Percentiles rank a stretch among this genome's conserved stretches.
phyloP scores from a whole-genome alignment of 768 basidiomycete species.

The Dioszegia hungarica region DNA sequence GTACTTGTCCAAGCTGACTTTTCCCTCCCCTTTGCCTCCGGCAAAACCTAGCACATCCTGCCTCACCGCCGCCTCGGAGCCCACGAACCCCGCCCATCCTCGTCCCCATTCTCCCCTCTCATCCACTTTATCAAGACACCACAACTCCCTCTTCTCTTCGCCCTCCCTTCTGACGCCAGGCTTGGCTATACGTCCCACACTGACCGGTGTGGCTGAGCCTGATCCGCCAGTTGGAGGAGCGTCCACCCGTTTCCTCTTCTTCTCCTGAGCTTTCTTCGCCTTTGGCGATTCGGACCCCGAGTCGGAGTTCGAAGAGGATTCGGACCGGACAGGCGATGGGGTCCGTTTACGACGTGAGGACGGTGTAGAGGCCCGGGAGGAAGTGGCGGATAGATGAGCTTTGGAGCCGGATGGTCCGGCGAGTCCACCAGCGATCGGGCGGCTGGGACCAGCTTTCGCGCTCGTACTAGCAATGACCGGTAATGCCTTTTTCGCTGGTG shows the following conservation, averaged over 20 bases:
- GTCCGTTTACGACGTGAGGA: neutral
- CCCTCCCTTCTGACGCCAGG: neutral
- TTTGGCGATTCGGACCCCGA: neutral
- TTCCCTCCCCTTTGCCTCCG: conserved; percentile 12
- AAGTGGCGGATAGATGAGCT: neutral
- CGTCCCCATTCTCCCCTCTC: conserved; percentile 29
- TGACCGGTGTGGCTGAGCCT: too few species aligned
- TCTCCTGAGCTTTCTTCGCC: neutral
- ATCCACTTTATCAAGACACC: conserved; percentile 25
- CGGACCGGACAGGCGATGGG: neutral
- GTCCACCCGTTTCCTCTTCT: neutral
- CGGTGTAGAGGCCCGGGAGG: neutral
- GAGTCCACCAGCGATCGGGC: too few species aligned
- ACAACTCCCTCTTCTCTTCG: conserved; percentile 10
- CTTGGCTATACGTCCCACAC: too few species aligned
- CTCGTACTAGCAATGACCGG: too few species aligned
- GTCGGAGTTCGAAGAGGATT: neutral
- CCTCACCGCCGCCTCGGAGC: conserved; percentile 22
- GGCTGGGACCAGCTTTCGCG: too few species aligned
- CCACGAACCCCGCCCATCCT: conserved; percentile 35
- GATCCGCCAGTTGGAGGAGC: neutral
- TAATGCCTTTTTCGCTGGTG: neutral
- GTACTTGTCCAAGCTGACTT: conserved; percentile 32
- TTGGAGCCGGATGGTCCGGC: neutral
- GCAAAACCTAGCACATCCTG: conserved; percentile 24